Base-by-base conservation (phyloP, 2,329 filamentous ascomycete species). In the Cryphonectria nitschkei region DNA sequence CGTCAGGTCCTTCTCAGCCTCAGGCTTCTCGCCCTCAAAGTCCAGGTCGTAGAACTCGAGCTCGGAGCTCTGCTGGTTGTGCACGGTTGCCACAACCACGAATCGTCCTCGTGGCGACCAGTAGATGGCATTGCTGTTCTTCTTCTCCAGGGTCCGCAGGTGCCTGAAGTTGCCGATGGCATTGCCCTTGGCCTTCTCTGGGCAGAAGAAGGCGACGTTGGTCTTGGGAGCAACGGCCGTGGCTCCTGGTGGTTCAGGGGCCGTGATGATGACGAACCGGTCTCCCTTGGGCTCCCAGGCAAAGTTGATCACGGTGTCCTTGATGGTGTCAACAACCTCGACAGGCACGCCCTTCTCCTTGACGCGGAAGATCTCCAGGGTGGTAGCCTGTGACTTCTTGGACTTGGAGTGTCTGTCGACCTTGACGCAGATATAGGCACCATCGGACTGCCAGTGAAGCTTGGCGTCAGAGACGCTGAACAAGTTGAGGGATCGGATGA, bases 91-190 rank as follows among this genome's bases (percentile, higher is more conserved):
- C 69, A 99, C 90, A 63, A 98, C 91, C 52, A 98, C 95, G 78
- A 99, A 99, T 65, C 96, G 92, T 68, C 96, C 96, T 81, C 92
- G 93, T 34, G 96, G 96, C 29, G 94, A 97, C 96, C 96, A 99
- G 89, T 98, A 98, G 79, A 99, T 99, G 75, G 93, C 95, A 79
- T 99, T 99, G 88, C 93, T 97, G 84, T 97, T 98, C 90, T 98
- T 98, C 90, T 98, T 98, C 78, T 99, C 96, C 69, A 97, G 87
- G 11, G 95, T 98, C 74, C 94, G 91, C 75, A 98, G 91, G 80
- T 97, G 93, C 86, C 95, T 97, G 88, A 98, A 99, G 87, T 97
- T 98, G 74, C 96, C 96, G 46, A 93, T 86, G 34, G 88, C 87
- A 67, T 88, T 80, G 39, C 88, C 93, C 88, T 98, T 99, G 78